Evolutionary conservation across 306 rosid genomes (phyloP), one percentile per base, ranked within the genome.

Genomic region (Cucurbita maxima): DNA sequence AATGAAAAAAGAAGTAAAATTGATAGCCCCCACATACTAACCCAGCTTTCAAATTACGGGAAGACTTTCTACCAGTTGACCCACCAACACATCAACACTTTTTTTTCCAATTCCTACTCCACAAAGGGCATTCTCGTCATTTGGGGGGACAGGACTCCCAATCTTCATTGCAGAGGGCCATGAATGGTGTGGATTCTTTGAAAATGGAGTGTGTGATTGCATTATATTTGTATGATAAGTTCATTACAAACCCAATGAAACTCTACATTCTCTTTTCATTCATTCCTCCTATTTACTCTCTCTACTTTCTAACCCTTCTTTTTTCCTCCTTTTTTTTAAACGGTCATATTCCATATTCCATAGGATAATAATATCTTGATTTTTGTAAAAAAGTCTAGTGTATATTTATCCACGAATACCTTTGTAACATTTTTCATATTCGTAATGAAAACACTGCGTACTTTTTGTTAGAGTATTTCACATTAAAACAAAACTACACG

Each of bases 41-140:
- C 75, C 15, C 16, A 48, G 25, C 50, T 50, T 51, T 70, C 74
- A 70, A 70, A 70, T 70, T 69, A 69, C 58, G 48, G 11, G n/a
- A 25, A 69, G 58, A 69, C 41, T 48, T 69, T 69, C 13, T 48
- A 69, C 41, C 18, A 25, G 73, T 69, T 69, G 73, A 69, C 73
- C 73, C 56, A 69, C 55, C 36, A 51, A 51, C 60, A 71, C 43
- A 71, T 30, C 75, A 30, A n/a, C 10, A 37, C 18, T 4, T 52
- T 72, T 72, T 72, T 72, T 56, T n/a, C 71, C 71, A 63, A 63
- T 71, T 71, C 76, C 76, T 72, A 54, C 64, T 72, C 76, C 76
- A 71, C 61, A 72, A 72, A 38, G 76, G 41, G 53, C 7, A 56
- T 41, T 13, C 56, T 73, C 64, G 76, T 72, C 76, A 72, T 55